Evolutionary conservation across 306 rosid genomes (phyloP), one percentile per base, ranked within the genome.

Genomic region (Styphnolobium japonicum): DNA sequence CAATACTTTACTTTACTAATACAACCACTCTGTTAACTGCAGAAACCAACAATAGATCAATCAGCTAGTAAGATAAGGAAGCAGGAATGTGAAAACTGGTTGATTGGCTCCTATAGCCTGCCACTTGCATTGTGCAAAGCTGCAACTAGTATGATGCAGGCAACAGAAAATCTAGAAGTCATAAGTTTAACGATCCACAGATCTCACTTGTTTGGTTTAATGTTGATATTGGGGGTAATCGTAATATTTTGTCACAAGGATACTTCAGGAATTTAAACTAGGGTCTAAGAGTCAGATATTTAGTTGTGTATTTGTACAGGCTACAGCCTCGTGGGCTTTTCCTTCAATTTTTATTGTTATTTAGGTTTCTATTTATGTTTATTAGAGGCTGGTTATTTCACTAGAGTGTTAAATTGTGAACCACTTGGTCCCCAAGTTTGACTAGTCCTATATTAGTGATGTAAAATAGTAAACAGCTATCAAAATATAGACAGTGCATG

Each of bases 31-130:
- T 60, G 42, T 49, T 73, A 67, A 29, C 39, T 11, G 15, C 19
- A 79, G 60, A 23, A 75, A 67, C 16, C 72, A 49, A 68, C 31
- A 61, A 51, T 11, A n/a, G 16, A 57, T 61, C 10, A 75, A 57
- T 61, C 10, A 75, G 21, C 63, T 60, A 18, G 67, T 25, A 23
- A 67, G 7, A 62, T 45, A 46, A 22, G 74, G 64, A 58, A 18
- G 25, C n/a, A 60, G 48, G 57, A 63, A 73, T 63, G 56, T 21
- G 57, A 80, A 74, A 79, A 14, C 23, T 21, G 61, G 37, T 39
- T 9, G 6, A 10, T 40, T 75, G 69, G 71, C 55, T 21, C 71
- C 77, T 34, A 65, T 12, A 63, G 42, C 69, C 77, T 55, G 31
- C 36, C 29, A 60, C 75, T 46, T 68, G 67, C 25, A 23, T 21